These are phyloP conservation scores for Vitis cinerea DNA, from an alignment of 164 flowering plant species.

Conservation along the genomic window DNA sequence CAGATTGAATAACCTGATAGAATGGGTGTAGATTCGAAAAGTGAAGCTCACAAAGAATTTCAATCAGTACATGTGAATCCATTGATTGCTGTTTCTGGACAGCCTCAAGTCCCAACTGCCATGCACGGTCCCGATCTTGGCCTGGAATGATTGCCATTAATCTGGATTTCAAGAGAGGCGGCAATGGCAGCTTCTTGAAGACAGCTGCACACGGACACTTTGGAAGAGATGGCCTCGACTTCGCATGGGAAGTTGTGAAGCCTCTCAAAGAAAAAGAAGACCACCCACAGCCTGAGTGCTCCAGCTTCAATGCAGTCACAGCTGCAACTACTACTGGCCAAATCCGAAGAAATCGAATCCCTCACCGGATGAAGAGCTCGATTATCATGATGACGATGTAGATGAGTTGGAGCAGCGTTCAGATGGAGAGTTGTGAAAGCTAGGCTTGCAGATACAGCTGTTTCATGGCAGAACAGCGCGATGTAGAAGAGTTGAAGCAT, in stretches of 20 bases:
- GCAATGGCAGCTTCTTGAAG: conserved; percentile 14
- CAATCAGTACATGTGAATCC: too few species aligned
- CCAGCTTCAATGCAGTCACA: too few species aligned
- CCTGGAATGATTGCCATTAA: conserved; percentile 19
- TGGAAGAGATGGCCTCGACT: conserved; percentile 8
- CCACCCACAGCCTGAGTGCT: too few species aligned
- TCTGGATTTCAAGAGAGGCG: conserved; percentile 7
- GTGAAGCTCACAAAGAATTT: too few species aligned
- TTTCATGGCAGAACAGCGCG: conserved; percentile 37
- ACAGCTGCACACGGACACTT: conserved; percentile 13
- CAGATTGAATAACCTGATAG: too few species aligned
- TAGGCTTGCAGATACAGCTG: conserved; percentile 41
- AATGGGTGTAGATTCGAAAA: too few species aligned
- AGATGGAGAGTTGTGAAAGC: conserved; percentile 42
- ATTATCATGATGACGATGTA: conserved; percentile 7
- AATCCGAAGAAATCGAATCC: too few species aligned
- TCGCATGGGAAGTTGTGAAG: conserved; percentile 14
- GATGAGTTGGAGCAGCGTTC: conserved; percentile 25
- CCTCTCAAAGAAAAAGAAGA: conserved; percentile 4
- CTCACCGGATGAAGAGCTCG: too few species aligned
- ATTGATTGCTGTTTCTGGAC: too few species aligned
- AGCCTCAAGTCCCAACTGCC: too few species aligned
- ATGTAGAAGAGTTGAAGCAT: not conserved
- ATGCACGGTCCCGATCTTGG: not conserved
- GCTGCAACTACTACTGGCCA: too few species aligned